Evolutionary conservation across 139 green algal species (phyloP).

Genomic region (Pycnococcus provasolii): DNA sequence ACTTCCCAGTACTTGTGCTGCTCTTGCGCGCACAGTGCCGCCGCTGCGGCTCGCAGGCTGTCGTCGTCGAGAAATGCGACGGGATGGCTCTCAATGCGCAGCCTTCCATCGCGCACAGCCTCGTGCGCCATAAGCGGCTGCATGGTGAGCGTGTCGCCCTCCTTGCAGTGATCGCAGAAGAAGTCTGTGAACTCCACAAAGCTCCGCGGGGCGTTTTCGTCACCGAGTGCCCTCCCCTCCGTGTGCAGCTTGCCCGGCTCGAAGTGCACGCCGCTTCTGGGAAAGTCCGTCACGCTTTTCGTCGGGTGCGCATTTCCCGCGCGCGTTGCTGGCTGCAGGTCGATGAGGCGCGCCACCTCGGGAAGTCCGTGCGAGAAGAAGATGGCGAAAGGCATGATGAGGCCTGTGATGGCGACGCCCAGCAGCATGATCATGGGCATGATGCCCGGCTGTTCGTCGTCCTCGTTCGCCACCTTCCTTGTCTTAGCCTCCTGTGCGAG

Average conservation of each 20-base stretch:
- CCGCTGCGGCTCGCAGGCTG: constrained; percentile 14
- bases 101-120: neutral
- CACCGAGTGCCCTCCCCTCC: constrained; percentile 19
- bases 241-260: neutral
- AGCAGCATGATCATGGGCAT: too few relatives aligned
- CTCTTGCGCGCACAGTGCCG: constrained; percentile 26
- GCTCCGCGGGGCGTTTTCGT: neutral
- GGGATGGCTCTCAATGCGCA: constrained; percentile 23
- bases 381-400: constrained; percentile 3
- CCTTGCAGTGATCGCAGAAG: constrained; percentile 28
- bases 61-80: constrained; percentile 28
- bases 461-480: too few relatives aligned
- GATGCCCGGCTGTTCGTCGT: too few relatives aligned
- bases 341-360: neutral
- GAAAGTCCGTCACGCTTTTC: neutral
- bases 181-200: constrained; percentile 25
- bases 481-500: too few relatives aligned
- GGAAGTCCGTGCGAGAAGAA: constrained; percentile 11
- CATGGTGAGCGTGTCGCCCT: constrained; percentile 8
- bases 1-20: constrained; percentile 31
- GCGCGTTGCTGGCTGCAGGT: neutral
- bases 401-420: too few relatives aligned
- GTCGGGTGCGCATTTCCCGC: neutral
- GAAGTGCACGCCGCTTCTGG: neutral
- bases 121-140: constrained; percentile 9